Base-by-base conservation (phyloP, 345 rosid species). In the Camelina neglecta region DNA sequence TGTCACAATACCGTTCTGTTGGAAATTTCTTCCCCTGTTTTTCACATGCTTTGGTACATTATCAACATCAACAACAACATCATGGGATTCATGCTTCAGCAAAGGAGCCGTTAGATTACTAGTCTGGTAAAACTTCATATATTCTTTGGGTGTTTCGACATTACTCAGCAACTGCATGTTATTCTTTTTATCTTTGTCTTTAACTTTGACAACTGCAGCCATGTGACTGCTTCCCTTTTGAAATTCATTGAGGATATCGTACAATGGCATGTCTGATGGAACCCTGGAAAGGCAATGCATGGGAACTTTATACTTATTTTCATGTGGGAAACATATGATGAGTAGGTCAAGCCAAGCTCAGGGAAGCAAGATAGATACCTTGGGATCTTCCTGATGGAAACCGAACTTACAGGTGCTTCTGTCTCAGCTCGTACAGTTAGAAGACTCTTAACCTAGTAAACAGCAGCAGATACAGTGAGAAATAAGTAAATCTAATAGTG, bases 151-250 rank as follows among this genome's bases (percentile, higher is more conserved):
- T 73, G 77, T 79, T 65, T 84, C 83, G 51, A 78, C 80, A 36
- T 57, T 65, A 41, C 65, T 73, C 29, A 67, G 61, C 4, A 60
- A 49, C 55, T 78, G 86, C 26, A 24, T 60, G 35, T 72, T 69
- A 60, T 66, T 83, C 55, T 69, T 76, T 69, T 63, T 76, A 54
- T 76, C 75, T 64, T 55, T 70, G 58, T 70, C 84, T 80, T 85
- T 88, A 35, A 84, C 84, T 79, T 80, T 84, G 64, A 89, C 92
- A 38, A 89, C 96, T 50, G 96, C 96, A 47, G 96, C 96, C 96
- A 91, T 87, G 72, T 91, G 96, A 78, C 93, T 91, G 80, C 92
- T 91, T 63, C 96, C 96, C 81, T 89, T 87, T 80, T 89, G 96
- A 83, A 91, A 91, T 80, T 91, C 92, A 7, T 91, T 91, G 64